Evolutionary conservation across 805 yeast species (phyloP), one percentile per base, ranked within the genome.

Genomic region (Candida jianshihensis): DNA sequence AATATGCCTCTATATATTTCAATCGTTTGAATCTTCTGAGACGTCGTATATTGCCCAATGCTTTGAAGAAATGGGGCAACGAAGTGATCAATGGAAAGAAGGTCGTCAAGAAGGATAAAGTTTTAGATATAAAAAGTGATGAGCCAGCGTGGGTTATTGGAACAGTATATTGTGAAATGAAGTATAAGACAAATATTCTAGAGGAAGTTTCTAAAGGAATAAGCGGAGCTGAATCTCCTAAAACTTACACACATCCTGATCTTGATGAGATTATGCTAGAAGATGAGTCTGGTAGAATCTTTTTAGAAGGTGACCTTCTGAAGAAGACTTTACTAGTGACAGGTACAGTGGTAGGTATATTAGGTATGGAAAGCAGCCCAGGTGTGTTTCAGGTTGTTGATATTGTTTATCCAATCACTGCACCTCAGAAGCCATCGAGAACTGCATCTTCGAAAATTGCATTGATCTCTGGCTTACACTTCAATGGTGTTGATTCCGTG

Each of bases 271-370:
- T 84, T 19, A 76, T 79, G 80, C 56, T 92, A 25, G 97, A 92
- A 57, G 98, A 92, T 59, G 96, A 88, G 51, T 78, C 88, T 37
- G 98, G 98, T 4, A 67, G 98, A 34, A 80, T 95, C 6, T 56
- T 76, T 22, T 60, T 92, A 17, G 78, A 74, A 33, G 89, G 87
- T 19, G 69, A 71, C 14, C 57, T 79, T 22, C 68, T 83, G 30
- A 63, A 65, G 34, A 53, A 57, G 7, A 65, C 73, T 15, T 71
- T 81, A 3, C 64, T 90, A 19, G 95, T 89, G 0, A 92, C 97
- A 0, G 98, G 98, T 4, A 71, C 78, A n/a, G 81, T 89, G 0
- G 75, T 88, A 7, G 97, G 90, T 0, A 72, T 88, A 1, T 56
- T 88, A 10, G 98, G 98, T 1, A 78, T 85, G 63, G 96, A 89